These are phyloP conservation scores for Alternaria triticina DNA, from an alignment of 2,329 filamentous ascomycete species.

Conservation along the genomic window DNA sequence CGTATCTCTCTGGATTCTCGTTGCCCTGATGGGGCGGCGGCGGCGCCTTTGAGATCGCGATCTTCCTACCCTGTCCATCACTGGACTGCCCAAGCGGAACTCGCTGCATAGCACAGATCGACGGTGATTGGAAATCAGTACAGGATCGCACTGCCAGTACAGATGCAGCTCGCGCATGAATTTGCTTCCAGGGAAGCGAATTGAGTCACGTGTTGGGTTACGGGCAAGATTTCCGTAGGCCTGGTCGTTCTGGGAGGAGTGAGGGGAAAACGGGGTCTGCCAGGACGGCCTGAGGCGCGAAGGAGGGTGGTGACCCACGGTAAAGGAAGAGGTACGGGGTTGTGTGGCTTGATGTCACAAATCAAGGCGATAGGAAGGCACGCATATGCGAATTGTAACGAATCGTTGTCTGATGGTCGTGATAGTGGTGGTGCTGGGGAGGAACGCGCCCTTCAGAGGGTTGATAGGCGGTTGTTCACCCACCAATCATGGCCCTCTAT, in stretches of 20 bases:
- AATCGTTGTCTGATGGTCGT: background rate
- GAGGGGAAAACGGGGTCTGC: background rate
- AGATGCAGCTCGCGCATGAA: constrained; percentile 1
- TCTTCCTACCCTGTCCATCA: constrained; percentile 14
- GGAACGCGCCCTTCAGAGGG: background rate
- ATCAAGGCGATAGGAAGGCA: background rate
- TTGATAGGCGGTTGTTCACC: constrained; percentile 1
- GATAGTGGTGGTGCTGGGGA: background rate
- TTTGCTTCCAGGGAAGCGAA: background rate
- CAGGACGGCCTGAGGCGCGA: background rate
- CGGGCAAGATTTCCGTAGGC: background rate
- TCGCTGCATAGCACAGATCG: constrained; percentile 3
- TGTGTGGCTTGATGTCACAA: background rate
- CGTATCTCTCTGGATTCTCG: constrained; percentile 1
- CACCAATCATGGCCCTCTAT: background rate
- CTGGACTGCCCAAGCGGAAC: background rate
- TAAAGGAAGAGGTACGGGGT: background rate
- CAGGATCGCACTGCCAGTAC: background rate
- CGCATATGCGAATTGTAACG: background rate
- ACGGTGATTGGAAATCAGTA: background rate
- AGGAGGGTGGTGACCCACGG: background rate
- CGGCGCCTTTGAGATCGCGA: constrained; percentile 21
- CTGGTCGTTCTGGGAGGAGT: background rate
- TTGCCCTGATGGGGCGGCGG: constrained; percentile 7
- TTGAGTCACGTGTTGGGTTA: background rate